Base-by-base conservation (phyloP, 176 grass and related monocot genomes). In the Oryza officinalis region DNA sequence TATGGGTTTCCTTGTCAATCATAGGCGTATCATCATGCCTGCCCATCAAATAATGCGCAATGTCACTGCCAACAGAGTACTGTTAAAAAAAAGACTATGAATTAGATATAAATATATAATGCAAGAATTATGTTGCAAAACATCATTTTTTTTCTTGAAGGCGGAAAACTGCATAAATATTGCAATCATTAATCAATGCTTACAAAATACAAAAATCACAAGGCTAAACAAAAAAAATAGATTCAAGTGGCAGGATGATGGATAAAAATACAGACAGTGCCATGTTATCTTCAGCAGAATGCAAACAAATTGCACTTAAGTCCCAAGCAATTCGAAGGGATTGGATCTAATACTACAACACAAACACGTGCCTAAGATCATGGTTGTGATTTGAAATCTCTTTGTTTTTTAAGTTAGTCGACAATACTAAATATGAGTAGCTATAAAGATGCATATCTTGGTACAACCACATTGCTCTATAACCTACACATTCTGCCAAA, bases 1-100 rank as follows among this genome's bases (percentile, higher is more conserved):
- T 86, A 65, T 97, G 81, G 86, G 91, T 97, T 83, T 91, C 94
- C 76, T 74, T 94, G 37, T 94, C 85, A 27, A 59, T 92, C 71
- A 79, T 79, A 74, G 84, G 94, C 82, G 91, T 94, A 81, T 92
- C 89, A 15, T 93, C 91, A 47, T 95, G 90, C 40, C 30, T 86
- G 17, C 82, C 90, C 88, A 92, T 86, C 46, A 95, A 88, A 81
- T 90, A 90, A 52, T 82, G 85, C 33, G 54, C 80, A 72, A 95
- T 86, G 67, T 95, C 93, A 76, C 90, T 90, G 75, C 85, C 88
- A 22, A 92, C 50, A 27, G 90, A 95, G 46, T 59, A 41, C 93
- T 95, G 76, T 25, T 18, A 75, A n/a, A 13, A 4, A 27, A 68
- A 79, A 26, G 75, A 76, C 2, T 1, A 76, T 66, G 6, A 35